Conservation (phyloP, 805 yeast species). For the Metschnikowia matae region DNA sequence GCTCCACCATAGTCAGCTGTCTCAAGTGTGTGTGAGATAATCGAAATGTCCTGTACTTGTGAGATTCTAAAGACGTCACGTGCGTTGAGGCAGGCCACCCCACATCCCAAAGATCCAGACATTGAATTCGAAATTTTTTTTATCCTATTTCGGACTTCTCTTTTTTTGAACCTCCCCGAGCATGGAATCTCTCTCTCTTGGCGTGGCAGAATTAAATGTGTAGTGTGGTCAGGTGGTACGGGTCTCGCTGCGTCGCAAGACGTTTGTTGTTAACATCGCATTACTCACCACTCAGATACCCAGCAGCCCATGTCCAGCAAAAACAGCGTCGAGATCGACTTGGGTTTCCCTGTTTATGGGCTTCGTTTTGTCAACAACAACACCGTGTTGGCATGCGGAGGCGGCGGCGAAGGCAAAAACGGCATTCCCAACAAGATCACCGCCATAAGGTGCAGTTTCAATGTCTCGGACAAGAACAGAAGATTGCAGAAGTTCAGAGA, state of each 20-base stretch:
- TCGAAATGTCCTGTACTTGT: background rate
- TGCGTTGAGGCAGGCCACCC: background rate
- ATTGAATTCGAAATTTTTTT: no score
- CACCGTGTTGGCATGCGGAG: conserved; percentile 76
- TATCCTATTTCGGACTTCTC: no score
- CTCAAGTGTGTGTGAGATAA: background rate
- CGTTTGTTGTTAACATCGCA: conserved; percentile 4
- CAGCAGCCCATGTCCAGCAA: conserved; percentile 13
- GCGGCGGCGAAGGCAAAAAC: conserved; percentile 92
- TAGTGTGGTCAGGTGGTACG: conserved; percentile 1
- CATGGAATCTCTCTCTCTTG: background rate
- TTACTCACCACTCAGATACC: background rate
- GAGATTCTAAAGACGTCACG: conserved; percentile 1
- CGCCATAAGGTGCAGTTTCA: conserved; percentile 55
- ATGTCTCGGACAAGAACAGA: conserved; percentile 37
- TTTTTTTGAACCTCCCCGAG: no score
- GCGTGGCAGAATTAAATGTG: background rate
- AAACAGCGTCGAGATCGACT: conserved; percentile 33
- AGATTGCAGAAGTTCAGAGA: conserved; percentile 59
- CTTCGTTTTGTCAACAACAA: conserved; percentile 62
- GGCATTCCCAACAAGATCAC: conserved; percentile 84
- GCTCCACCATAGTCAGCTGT: background rate
- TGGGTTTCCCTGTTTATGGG: conserved; percentile 79
- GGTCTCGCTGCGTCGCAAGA: conserved; percentile 4
- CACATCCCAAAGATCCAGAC: background rate